These are phyloP conservation scores for Trichocomaceae sp. DNA, from an alignment of 2,329 filamentous ascomycete species.

Conservation along the genomic window DNA sequence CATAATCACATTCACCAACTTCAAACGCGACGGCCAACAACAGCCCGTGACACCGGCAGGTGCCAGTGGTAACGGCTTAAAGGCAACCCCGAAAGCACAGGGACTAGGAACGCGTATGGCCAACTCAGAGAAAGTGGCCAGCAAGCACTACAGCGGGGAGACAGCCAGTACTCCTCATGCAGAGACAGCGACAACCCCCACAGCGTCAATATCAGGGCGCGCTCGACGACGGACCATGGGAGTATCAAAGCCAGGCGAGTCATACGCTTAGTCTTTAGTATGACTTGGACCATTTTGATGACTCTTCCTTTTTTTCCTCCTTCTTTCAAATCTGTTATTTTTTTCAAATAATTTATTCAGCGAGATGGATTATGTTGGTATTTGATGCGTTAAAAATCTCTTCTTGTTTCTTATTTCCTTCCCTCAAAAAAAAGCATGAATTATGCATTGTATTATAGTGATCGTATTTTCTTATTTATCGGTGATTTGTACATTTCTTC, in stretches of 20 bases:
- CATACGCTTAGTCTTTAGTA: neutral
- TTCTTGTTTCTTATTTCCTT: neutral
- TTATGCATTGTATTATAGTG: constrained; percentile 4
- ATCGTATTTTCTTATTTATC: neutral
- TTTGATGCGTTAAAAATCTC: neutral
- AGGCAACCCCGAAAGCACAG: neutral
- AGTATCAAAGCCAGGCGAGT: neutral
- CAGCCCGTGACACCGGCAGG: neutral
- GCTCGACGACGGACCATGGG: constrained; percentile 4
- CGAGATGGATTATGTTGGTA: neutral
- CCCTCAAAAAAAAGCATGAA: neutral
- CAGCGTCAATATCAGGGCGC: neutral
- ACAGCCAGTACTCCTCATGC: neutral
- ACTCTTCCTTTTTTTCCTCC: neutral
- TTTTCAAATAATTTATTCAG: neutral
- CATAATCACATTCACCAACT: neutral
- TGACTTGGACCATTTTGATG: neutral
- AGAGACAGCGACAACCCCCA: neutral
- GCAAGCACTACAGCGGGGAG: neutral
- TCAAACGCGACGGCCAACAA: neutral
- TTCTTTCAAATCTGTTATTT: neutral
- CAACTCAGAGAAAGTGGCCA: neutral
- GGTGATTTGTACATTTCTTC: neutral
- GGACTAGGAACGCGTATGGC: neutral
- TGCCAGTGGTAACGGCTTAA: neutral